phyloP scores from a whole-genome alignment of 106 monocot genomes.

The Phalaenopsis aphrodite region DNA sequence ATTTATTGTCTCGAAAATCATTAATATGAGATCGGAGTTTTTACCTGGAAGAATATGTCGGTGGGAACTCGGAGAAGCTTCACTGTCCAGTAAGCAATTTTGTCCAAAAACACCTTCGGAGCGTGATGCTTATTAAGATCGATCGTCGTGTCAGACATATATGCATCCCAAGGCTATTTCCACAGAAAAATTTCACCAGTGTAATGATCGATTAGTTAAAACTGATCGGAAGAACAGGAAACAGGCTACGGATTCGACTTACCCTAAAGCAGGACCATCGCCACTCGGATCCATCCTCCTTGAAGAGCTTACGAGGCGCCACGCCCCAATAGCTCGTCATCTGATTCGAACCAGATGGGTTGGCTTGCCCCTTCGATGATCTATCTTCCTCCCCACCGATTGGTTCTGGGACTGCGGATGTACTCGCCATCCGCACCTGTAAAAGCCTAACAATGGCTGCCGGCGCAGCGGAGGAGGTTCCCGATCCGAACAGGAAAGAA shows the following conservation, averaged over 20 bases:
- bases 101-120: slow-evolving; percentile 36
- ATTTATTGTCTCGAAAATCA: neutral
- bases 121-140: slow-evolving; percentile 55
- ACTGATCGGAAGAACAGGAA: neutral
- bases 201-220: neutral
- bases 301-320: slow-evolving; percentile 22
- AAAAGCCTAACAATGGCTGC: neutral
- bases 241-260: neutral
- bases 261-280: slow-evolving; percentile 56
- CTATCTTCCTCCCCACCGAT: slow-evolving; percentile 1
- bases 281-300: slow-evolving; percentile 55
- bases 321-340: slow-evolving; percentile 59
- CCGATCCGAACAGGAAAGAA: neutral
- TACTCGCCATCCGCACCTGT: slow-evolving; percentile 7
- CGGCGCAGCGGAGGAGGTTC: neutral
- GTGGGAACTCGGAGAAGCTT: slow-evolving; percentile 40
- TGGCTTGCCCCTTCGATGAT: neutral
- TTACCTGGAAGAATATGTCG: slow-evolving; percentile 64
- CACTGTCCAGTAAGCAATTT: slow-evolving; percentile 40
- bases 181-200: neutral
- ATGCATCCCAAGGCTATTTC: slow-evolving; percentile 54
- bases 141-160: slow-evolving; percentile 37
- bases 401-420: neutral
- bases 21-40: neutral
- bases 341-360: slow-evolving; percentile 11